Conservation (phyloP, 2,329 filamentous ascomycete species). For the Neonectria hederae region DNA sequence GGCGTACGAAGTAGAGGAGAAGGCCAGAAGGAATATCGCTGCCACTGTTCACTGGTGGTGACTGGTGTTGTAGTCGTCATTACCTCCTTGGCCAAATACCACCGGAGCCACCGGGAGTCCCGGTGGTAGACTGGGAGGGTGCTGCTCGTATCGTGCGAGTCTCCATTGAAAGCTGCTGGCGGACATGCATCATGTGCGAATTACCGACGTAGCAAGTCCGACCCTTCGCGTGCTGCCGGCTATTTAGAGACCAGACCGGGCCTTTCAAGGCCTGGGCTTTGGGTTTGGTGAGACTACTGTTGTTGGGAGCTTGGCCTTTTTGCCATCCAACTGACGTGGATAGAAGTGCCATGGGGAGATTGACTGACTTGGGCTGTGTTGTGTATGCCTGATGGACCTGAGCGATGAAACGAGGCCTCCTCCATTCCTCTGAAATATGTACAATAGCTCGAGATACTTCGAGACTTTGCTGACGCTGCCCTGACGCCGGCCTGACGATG, state of each 20-base stretch:
- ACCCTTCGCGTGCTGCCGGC: constrained; percentile 18
- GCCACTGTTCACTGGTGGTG: background rate
- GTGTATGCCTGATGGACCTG: background rate
- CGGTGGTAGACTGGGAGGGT: background rate
- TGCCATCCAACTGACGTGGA: constrained; percentile 14
- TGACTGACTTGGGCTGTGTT: background rate
- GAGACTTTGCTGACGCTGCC: constrained; percentile 1
- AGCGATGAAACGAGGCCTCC: constrained; percentile 13
- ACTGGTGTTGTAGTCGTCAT: constrained; percentile 7
- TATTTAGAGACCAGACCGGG: background rate
- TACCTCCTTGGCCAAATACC: constrained; percentile 6
- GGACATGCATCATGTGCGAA: constrained; percentile 23
- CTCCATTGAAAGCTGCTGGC: constrained; percentile 18
- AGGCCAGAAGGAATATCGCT: constrained; percentile 4
- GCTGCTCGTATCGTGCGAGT: constrained; percentile 21
- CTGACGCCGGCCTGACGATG: constrained; percentile 12
- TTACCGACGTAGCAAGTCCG: constrained; percentile 15
- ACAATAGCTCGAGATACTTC: background rate
- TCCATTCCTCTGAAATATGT: background rate
- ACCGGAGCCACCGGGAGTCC: constrained; percentile 18
- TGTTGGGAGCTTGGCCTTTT: constrained; percentile 20
- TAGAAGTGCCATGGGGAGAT: constrained; percentile 12
- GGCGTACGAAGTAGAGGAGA: background rate
- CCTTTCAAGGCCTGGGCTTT: constrained; percentile 12
- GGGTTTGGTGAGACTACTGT: constrained; percentile 12